Conservation (phyloP, 805 yeast species). For the Blastobotrys americana region DNA sequence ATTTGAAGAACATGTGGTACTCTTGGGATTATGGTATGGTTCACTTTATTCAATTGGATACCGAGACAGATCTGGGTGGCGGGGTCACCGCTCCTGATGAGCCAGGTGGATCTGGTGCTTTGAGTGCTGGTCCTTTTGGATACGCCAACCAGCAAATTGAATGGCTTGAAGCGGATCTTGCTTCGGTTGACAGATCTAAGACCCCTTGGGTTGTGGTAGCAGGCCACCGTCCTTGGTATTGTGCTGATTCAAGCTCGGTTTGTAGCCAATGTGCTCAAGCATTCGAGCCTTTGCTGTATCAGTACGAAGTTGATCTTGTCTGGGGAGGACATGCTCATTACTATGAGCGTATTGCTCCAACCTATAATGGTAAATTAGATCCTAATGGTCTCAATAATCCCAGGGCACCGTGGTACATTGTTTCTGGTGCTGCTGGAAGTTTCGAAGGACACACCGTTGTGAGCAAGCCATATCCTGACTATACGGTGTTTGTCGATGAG, state of each 20-base stretch:
- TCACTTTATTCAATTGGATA: slow-evolving; percentile 26
- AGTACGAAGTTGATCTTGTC: slow-evolving; percentile 22
- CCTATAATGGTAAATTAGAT: slow-evolving; percentile 21
- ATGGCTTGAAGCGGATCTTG: slow-evolving; percentile 27
- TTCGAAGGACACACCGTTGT: slow-evolving; percentile 25
- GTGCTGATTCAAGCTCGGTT: slow-evolving; percentile 16
- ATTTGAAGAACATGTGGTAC: slow-evolving; percentile 27
- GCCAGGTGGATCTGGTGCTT: slow-evolving; percentile 12
- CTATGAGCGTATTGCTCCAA: slow-evolving; percentile 21
- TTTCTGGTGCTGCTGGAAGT: slow-evolving; percentile 29
- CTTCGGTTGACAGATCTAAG: slow-evolving; percentile 22
- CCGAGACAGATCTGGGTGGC: slow-evolving; percentile 27
- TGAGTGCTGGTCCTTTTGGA: slow-evolving; percentile 21
- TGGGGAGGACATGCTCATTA: slow-evolving; percentile 24
- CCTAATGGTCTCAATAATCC: slow-evolving; percentile 28
- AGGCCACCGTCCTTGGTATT: slow-evolving; percentile 31
- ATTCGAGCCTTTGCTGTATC: slow-evolving; percentile 20
- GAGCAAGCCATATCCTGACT: slow-evolving; percentile 4
- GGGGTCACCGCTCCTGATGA: slow-evolving; percentile 16
- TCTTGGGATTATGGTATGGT: slow-evolving; percentile 30
- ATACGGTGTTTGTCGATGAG: slow-evolving; percentile 7
- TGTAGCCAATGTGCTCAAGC: slow-evolving; percentile 20
- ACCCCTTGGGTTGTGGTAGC: slow-evolving; percentile 27
- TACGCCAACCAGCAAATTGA: slow-evolving; percentile 22
- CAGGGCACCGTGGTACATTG: slow-evolving; percentile 27